These are phyloP conservation scores for Aspergillus vadensis DNA, from an alignment of 2,329 filamentous ascomycete species.

Conservation along the genomic window DNA sequence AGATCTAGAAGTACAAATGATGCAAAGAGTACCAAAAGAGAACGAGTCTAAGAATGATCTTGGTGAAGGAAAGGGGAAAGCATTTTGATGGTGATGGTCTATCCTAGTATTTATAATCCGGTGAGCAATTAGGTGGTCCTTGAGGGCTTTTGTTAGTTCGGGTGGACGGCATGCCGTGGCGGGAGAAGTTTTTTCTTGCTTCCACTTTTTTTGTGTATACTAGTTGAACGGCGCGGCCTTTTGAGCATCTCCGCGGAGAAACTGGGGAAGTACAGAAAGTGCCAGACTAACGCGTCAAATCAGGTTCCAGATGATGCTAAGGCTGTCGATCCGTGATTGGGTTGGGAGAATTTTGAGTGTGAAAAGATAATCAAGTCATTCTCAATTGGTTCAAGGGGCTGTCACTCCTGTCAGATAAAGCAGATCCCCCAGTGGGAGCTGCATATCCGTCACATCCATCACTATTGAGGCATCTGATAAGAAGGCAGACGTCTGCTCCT, in stretches of 20 bases:
- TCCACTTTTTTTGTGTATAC: neutral
- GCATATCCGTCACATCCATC: neutral
- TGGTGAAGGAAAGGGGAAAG: neutral
- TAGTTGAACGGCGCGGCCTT: neutral
- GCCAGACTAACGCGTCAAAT: neutral
- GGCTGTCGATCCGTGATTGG: neutral
- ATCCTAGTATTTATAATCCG: constrained; percentile 3
- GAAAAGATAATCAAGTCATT: neutral
- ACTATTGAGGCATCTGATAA: neutral
- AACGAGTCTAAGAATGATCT: neutral
- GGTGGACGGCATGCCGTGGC: constrained; percentile 7
- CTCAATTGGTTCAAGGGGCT: neutral
- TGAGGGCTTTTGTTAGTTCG: neutral
- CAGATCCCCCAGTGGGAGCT: neutral
- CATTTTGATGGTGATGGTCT: neutral
- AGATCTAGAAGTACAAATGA: neutral
- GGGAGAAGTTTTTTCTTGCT: constrained; percentile 8
- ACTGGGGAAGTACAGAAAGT: constrained; percentile 1
- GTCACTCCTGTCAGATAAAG: neutral
- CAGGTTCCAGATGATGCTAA: constrained; percentile 1
- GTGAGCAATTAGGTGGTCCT: neutral
- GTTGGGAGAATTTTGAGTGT: neutral
- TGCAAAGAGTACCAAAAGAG: neutral
- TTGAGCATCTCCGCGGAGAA: constrained; percentile 10
- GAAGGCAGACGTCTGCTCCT: neutral